Conservation (phyloP, 2,329 filamentous ascomycete genomes). For the Neofusicoccum sp. region DNA sequence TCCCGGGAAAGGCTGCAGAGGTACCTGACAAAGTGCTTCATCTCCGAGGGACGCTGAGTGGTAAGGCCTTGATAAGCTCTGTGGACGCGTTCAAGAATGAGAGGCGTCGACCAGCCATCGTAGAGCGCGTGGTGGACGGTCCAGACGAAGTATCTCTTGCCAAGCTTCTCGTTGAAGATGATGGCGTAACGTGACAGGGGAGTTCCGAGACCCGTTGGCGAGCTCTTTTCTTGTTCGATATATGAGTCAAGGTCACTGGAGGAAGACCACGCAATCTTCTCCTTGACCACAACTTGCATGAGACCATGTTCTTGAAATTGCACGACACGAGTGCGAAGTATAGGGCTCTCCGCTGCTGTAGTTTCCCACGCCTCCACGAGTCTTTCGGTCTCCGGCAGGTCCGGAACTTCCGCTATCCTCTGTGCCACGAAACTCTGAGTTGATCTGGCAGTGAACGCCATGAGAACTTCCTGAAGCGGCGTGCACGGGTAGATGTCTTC, state of each 20-base stretch:
- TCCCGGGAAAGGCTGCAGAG: slow-evolving; percentile 38
- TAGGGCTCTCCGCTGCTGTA: slow-evolving; percentile 32
- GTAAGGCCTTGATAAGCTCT: slow-evolving; percentile 25
- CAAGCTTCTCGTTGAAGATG: slow-evolving; percentile 25
- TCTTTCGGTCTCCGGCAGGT: slow-evolving; percentile 32
- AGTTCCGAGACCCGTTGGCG: slow-evolving; percentile 44
- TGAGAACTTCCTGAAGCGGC: slow-evolving; percentile 44
- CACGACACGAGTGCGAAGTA: slow-evolving; percentile 56
- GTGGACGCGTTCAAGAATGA: slow-evolving; percentile 36
- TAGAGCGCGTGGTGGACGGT: slow-evolving; percentile 47
- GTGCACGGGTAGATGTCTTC: slow-evolving; percentile 48
- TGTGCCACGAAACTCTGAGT: slow-evolving; percentile 43
- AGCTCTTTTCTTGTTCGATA: slow-evolving; percentile 35
- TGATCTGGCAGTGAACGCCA: slow-evolving; percentile 43
- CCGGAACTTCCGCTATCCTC: slow-evolving; percentile 35
- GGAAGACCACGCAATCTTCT: slow-evolving; percentile 35
- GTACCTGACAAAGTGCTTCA: slow-evolving; percentile 64
- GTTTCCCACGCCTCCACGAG: slow-evolving; percentile 41
- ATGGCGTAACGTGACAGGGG: slow-evolving; percentile 43
- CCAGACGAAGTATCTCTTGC: slow-evolving; percentile 38
- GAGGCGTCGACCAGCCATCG: slow-evolving; percentile 41
- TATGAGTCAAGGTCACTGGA: slow-evolving; percentile 31
- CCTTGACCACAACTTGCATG: slow-evolving; percentile 45
- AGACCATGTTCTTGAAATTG: slow-evolving; percentile 37
- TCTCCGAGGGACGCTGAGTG: slow-evolving; percentile 27